Evolutionary conservation across 2,329 filamentous ascomycete genomes (phyloP).

Genomic region (Cercospora beticola): DNA sequence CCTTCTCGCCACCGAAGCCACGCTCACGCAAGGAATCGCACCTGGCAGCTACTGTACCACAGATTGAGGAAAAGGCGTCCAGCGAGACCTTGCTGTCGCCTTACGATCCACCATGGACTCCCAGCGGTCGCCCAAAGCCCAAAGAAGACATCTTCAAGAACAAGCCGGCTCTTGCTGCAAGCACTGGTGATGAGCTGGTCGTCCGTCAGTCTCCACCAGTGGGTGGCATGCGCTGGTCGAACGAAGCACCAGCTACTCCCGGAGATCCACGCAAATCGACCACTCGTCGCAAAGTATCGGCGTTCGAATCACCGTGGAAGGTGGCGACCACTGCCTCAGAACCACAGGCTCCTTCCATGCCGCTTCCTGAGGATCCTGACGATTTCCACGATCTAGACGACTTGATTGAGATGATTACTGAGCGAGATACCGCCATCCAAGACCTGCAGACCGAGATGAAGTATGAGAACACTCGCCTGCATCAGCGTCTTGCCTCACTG

Average conservation of each 20-base stretch:
- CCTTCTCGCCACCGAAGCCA: slow-evolving; percentile 23
- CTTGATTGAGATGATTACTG: slow-evolving; percentile 19
- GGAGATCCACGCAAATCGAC: slow-evolving; percentile 16
- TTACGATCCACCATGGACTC: slow-evolving; percentile 17
- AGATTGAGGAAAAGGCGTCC: slow-evolving; percentile 8
- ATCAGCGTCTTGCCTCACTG: slow-evolving; percentile 24
- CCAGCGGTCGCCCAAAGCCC: slow-evolving; percentile 13
- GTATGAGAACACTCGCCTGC: slow-evolving; percentile 20
- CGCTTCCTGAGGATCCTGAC: slow-evolving; percentile 8
- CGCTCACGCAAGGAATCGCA: slow-evolving; percentile 13
- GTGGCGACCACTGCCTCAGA: background rate
- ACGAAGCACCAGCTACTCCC: background rate
- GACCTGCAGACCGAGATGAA: slow-evolving; percentile 23
- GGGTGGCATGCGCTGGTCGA: background rate
- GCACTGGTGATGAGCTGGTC: slow-evolving; percentile 1
- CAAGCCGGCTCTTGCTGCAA: slow-evolving; percentile 10
- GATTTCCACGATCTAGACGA: slow-evolving; percentile 5
- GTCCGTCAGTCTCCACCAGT: slow-evolving; percentile 18
- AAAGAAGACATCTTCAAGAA: slow-evolving; percentile 21
- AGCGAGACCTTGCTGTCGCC: slow-evolving; percentile 7
- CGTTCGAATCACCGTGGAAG: background rate
- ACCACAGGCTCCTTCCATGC: background rate
- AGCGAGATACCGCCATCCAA: slow-evolving; percentile 21
- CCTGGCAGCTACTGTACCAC: background rate
- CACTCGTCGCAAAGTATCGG: background rate